phyloP scores from a whole-genome alignment of 495 filamentous ascomycete genomes.

The Podospora pseudocomata region DNA sequence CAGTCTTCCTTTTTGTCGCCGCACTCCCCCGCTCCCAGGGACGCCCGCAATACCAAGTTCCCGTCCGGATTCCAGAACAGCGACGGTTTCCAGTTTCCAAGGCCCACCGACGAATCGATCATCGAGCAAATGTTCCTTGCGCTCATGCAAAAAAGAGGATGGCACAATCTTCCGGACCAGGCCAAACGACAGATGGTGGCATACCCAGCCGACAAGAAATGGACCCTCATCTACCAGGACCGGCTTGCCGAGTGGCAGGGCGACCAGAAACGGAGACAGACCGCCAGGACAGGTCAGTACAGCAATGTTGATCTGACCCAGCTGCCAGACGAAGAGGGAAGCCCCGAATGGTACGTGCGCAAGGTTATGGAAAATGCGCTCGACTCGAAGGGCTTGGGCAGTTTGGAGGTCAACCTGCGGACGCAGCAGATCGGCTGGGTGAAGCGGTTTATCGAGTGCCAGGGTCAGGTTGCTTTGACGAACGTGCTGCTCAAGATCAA shows the following conservation, averaged over 20 bases:
- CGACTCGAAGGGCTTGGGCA: constrained; percentile 83
- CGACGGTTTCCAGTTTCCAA: constrained; percentile 60
- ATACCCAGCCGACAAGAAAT: constrained; percentile 91
- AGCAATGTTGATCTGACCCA: constrained; percentile 55
- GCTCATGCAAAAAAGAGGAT: constrained; percentile 95
- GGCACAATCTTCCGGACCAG: constrained; percentile 94
- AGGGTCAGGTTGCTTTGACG: constrained; percentile 93
- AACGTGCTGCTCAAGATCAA: constrained; percentile 93
- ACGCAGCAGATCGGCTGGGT: constrained; percentile 99
- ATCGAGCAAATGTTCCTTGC: constrained; percentile 91
- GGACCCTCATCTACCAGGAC: constrained; percentile 95
- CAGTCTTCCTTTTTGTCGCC: constrained; percentile 47
- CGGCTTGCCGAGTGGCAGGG: constrained; percentile 88
- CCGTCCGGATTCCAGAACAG: constrained; percentile 48
- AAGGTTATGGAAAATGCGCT: constrained; percentile 96
- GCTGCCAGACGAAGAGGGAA: constrained; percentile 86
- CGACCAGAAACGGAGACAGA: constrained; percentile 80
- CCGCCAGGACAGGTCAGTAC: constrained; percentile 63
- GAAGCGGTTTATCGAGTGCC: constrained; percentile 91
- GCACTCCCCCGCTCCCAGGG: constrained; percentile 43
- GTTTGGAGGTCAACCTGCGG: constrained; percentile 86
- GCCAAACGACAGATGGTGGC: constrained; percentile 92
- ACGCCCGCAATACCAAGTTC: constrained; percentile 48
- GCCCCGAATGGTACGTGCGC: constrained; percentile 96
- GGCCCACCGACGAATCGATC: constrained; percentile 75